Evolutionary conservation across 345 rosid genomes (phyloP).

Genomic region (Pistacia atlantica): DNA sequence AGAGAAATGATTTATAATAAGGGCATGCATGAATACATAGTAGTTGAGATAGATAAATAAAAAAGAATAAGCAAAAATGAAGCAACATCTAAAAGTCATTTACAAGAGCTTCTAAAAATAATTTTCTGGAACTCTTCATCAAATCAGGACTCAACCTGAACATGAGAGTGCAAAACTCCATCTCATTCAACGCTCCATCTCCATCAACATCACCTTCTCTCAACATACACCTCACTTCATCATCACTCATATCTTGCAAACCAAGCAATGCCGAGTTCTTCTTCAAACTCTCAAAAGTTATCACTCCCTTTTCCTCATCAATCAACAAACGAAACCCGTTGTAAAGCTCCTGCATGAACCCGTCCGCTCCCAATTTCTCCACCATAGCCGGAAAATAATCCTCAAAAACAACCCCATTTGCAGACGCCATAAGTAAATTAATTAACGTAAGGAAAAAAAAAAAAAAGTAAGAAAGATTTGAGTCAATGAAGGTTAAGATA

Average conservation of each 20-base stretch:
- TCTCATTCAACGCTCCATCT: constrained; percentile 50
- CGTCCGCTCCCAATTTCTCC: constrained; percentile 52
- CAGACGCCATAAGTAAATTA: constrained; percentile 24
- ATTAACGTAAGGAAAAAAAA: neutral
- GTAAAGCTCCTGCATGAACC: constrained; percentile 56
- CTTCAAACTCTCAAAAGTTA: constrained; percentile 58
- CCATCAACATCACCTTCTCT: constrained; percentile 64
- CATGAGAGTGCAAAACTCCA: constrained; percentile 67
- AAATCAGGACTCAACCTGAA: constrained; percentile 62
- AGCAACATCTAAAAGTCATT: constrained; percentile 19
- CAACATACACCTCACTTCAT: constrained; percentile 51
- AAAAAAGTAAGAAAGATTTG: neutral
- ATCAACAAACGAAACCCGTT: constrained; percentile 57
- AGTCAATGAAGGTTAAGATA: neutral
- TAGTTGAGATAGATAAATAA: neutral
- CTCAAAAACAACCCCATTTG: constrained; percentile 45
- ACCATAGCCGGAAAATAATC: constrained; percentile 64
- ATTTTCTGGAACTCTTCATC: constrained; percentile 40
- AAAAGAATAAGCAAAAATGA: neutral
- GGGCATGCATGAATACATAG: neutral
- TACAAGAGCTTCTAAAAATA: constrained; percentile 40
- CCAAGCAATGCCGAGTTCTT: constrained; percentile 47
- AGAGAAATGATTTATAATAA: neutral
- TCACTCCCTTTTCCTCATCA: constrained; percentile 48
- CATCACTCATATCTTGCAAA: constrained; percentile 46